Conservation (phyloP, 805 yeast species). For the Candida insectalens region DNA sequence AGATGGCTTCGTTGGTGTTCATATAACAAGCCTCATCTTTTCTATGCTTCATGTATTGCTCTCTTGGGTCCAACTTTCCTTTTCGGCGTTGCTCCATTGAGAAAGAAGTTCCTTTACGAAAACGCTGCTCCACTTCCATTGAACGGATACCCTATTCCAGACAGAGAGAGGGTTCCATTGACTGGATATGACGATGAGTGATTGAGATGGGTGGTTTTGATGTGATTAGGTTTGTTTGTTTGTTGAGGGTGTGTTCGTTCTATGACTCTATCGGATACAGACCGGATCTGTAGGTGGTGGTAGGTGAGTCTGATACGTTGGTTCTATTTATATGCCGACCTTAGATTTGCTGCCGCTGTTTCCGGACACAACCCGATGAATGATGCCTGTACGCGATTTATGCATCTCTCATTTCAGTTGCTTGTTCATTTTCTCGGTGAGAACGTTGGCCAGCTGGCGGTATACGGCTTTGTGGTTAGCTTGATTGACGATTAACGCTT, state of each 20-base stretch:
- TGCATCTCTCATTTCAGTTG: no score
- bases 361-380: no score
- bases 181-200: constrained; percentile 38
- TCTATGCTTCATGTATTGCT: constrained; percentile 56
- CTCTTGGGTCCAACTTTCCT: constrained; percentile 58
- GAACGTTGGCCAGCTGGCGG: no score
- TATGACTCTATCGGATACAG: background rate
- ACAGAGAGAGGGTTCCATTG: constrained; percentile 38
- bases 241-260: background rate
- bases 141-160: constrained; percentile 45
- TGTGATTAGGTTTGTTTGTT: background rate
- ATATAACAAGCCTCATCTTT: constrained; percentile 66
- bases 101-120: constrained; percentile 56
- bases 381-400: no score
- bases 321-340: no score
- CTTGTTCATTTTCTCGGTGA: no score
- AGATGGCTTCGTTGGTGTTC: constrained; percentile 74
- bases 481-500: no score
- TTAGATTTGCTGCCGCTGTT: no score
- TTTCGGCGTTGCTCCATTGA: constrained; percentile 49
- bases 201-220: background rate
- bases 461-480: no score
- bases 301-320: no score
- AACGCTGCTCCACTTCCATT: constrained; percentile 61
- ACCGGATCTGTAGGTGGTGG: no score